Percentiles rank a stretch among this genome's conserved stretches.
These are phyloP conservation scores for Henckelia pumila DNA, from an alignment of 257 asterid genomes.

Conservation along the genomic window DNA sequence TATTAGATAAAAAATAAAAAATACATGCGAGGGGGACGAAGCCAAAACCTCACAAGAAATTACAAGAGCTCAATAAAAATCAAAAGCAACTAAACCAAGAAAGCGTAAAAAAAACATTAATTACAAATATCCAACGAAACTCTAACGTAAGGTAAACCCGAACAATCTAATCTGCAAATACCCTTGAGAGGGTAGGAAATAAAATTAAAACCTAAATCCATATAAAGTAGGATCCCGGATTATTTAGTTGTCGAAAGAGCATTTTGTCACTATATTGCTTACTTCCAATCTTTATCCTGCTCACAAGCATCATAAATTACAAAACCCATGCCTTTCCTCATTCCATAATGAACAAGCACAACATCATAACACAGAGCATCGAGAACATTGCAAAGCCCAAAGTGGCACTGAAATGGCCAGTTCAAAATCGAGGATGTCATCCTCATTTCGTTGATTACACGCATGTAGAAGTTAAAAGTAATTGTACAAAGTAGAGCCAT, in stretches of 20 bases:
- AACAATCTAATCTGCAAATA: too few relatives aligned
- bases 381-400: not conserved
- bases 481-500: not conserved
- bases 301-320: not conserved
- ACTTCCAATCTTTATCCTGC: not conserved
- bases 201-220: too few relatives aligned
- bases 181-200: not conserved
- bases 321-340: not conserved
- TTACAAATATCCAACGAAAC: too few relatives aligned
- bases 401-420: not conserved
- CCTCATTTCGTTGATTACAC: constrained; percentile 4
- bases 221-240: not conserved
- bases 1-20: too few relatives aligned
- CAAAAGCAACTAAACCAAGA: too few relatives aligned
- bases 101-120: too few relatives aligned
- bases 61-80: too few relatives aligned
- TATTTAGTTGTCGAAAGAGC: not conserved
- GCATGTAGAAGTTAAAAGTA: constrained; percentile 4
- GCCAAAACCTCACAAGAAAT: too few relatives aligned
- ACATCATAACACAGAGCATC: not conserved
- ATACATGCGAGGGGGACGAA: too few relatives aligned
- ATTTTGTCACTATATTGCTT: not conserved
- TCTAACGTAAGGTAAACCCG: too few relatives aligned
- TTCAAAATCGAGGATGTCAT: not conserved
- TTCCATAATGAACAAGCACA: not conserved